Conservation (phyloP, 106 monocot genomes). For the Platanthera guangdongensis region DNA sequence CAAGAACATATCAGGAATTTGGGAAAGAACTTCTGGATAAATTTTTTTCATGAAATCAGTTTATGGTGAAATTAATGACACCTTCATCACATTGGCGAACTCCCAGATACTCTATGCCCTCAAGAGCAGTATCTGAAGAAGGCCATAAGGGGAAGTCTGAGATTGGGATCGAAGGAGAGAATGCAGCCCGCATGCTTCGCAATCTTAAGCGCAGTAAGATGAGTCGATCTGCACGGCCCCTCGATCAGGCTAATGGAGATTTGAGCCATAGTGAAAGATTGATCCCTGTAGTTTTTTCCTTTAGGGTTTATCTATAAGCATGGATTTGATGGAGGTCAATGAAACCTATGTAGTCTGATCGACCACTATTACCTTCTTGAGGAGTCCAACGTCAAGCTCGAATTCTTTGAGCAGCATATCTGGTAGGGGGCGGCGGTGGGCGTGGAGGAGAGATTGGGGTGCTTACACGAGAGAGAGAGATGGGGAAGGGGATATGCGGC, state of each 20-base stretch:
- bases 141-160: constrained; percentile 25
- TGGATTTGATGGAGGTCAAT: constrained; percentile 1
- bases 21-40: background rate
- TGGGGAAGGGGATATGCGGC: too few relatives aligned
- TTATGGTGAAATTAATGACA: background rate
- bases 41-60: background rate
- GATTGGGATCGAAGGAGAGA: constrained; percentile 25
- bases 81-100: constrained; percentile 22
- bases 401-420: constrained; percentile 19
- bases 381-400: constrained; percentile 16
- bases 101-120: constrained; percentile 32
- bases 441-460: too few relatives aligned
- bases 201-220: constrained; percentile 13
- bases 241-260: constrained; percentile 25
- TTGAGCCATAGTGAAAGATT: constrained; percentile 26
- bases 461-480: too few relatives aligned
- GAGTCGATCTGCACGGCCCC: constrained; percentile 29
- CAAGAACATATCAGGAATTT: background rate
- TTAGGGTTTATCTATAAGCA: background rate
- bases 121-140: constrained; percentile 19
- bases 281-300: background rate
- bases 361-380: constrained; percentile 5
- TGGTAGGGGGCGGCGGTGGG: constrained; percentile 7
- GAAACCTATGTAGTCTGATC: too few relatives aligned
- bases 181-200: constrained; percentile 21